A percentile compares a stretch with the other conserved stretches of the same genome.
Evolutionary conservation across 768 basidiomycete species (phyloP).

Genomic region (Hericium alpestre): DNA sequence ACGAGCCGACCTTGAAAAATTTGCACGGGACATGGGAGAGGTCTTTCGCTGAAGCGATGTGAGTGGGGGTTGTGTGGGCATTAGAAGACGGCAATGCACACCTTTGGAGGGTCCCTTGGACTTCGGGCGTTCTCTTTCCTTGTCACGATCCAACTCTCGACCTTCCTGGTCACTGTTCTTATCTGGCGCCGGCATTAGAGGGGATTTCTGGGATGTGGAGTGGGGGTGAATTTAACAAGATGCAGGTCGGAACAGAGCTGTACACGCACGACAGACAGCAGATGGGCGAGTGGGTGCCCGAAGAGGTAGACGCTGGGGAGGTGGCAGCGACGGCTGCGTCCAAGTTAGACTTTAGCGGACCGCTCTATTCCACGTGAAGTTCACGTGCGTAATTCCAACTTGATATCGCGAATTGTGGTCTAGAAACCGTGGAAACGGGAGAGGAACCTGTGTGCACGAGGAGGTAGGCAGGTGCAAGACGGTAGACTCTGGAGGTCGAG

Average conservation of each 20-base stretch:
- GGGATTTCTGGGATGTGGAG: not conserved
- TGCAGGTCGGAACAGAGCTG: not conserved
- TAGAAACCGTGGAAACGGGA: too few relatives aligned
- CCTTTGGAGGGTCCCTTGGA: conserved; percentile 17
- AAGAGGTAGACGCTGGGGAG: conserved; percentile 1
- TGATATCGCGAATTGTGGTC: too few relatives aligned
- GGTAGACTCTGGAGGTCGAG: too few relatives aligned
- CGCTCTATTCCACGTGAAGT: not conserved
- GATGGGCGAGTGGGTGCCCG: not conserved
- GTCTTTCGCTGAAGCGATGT: conserved; percentile 53
- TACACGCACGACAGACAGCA: not conserved
- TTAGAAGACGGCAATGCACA: conserved; percentile 3
- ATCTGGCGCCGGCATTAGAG: conserved; percentile 13
- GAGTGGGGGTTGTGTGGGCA: conserved; percentile 3
- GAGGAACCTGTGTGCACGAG: too few relatives aligned
- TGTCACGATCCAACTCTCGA: conserved; percentile 11
- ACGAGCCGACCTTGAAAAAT: conserved; percentile 90
- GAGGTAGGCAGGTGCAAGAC: too few relatives aligned
- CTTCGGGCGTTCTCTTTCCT: conserved; percentile 13
- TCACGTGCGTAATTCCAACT: not conserved
- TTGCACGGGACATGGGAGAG: conserved; percentile 96
- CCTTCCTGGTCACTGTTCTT: conserved; percentile 13
- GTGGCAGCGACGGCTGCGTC: conserved; percentile 6
- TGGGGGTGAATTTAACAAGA: not conserved
- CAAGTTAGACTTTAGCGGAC: too few relatives aligned